These are phyloP conservation scores for Candida sanyaensis DNA, from an alignment of 1,139 yeast species.

Conservation along the genomic window DNA sequence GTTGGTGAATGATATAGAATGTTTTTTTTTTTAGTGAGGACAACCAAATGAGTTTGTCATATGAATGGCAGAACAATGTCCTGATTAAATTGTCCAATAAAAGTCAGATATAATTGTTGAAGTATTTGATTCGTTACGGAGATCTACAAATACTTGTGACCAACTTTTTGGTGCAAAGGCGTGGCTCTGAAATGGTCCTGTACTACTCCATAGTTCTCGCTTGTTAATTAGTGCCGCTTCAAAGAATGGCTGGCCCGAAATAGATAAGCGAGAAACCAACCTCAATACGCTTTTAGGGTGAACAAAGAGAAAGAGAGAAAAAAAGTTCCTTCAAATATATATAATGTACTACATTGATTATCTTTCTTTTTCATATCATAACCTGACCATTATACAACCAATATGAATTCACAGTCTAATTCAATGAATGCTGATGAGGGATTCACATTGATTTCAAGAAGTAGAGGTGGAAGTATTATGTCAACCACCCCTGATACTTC, in stretches of 20 bases:
- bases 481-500: slow-evolving; percentile 6
- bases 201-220: not conserved
- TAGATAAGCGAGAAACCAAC: not conserved
- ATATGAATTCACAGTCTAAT: not conserved
- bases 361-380: not conserved
- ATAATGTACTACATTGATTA: not conserved
- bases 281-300: not conserved
- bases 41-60: too few relatives aligned
- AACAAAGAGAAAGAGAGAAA: not conserved
- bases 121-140: too few relatives aligned
- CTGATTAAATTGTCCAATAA: too few relatives aligned
- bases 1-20: too few relatives aligned
- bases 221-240: not conserved
- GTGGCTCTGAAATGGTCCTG: too few relatives aligned
- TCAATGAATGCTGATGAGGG: not conserved
- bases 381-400: too few relatives aligned
- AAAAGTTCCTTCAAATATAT: not conserved
- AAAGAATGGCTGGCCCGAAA: not conserved
- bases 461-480: slow-evolving; percentile 6
- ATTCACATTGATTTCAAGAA: slow-evolving; percentile 1
- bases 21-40: too few relatives aligned
- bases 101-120: too few relatives aligned
- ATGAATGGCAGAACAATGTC: too few relatives aligned
- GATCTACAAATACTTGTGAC: too few relatives aligned
- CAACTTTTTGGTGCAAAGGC: too few relatives aligned